Percentiles rank a stretch among this genome's conserved stretches.
phyloP scores from a whole-genome alignment of 2,329 filamentous ascomycete genomes.

The Aureobasidium subglaciale region DNA sequence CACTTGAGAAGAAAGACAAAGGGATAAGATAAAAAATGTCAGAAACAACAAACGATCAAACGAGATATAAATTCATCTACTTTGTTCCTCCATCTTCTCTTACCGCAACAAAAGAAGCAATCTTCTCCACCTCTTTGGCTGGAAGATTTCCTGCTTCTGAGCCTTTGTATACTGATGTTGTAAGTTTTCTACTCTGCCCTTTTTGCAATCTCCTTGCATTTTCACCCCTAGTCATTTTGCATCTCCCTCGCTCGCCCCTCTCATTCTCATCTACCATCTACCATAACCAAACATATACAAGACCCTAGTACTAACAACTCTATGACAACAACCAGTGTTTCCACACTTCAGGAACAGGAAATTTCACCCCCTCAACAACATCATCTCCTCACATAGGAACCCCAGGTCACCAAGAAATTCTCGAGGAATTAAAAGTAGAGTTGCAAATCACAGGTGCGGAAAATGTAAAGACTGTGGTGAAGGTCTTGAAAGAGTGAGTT shows the following conservation, averaged over 20 bases:
- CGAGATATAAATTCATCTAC: conserved; percentile 39
- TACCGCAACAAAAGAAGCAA: conserved; percentile 34
- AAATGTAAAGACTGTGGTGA: conserved; percentile 49
- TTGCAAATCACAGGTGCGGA: conserved; percentile 55
- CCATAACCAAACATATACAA: too few species aligned
- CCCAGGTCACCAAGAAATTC: conserved; percentile 50
- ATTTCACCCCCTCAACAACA: too few species aligned
- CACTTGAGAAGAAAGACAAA: background rate
- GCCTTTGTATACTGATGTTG: background rate
- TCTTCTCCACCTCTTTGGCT: conserved; percentile 39
- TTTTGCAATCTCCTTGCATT: too few species aligned
- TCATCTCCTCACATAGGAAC: conserved; percentile 58
- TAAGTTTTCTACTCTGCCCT: conserved; percentile 11
- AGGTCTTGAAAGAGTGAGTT: conserved; percentile 57
- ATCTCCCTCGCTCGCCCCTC: too few species aligned
- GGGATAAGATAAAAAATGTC: too few species aligned
- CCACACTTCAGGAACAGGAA: too few species aligned
- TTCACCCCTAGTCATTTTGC: conserved; percentile 60
- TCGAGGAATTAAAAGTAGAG: conserved; percentile 57
- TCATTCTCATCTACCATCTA: too few species aligned
- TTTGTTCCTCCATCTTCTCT: conserved; percentile 35
- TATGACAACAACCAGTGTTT: too few species aligned
- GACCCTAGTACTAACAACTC: too few species aligned
- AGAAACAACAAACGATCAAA: too few species aligned
- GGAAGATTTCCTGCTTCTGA: conserved; percentile 29